Base-by-base conservation (phyloP, 2,329 filamentous ascomycete species). In the Oidium heveae region DNA sequence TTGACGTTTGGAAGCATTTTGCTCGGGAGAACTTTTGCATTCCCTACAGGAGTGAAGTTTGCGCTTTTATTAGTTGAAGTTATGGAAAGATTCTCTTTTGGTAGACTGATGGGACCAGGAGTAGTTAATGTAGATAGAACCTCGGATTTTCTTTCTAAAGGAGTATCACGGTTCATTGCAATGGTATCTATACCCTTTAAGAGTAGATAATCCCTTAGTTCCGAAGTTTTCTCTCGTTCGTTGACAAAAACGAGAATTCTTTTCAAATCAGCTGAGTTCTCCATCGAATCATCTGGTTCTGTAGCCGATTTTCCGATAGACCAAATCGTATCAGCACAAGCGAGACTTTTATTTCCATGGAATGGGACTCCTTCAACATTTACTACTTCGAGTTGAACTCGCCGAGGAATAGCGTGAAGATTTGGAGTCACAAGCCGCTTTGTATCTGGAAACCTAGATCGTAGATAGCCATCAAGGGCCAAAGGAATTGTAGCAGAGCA, bases 401-500 rank as follows among this genome's bases (percentile, higher is more conserved):
- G 82, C 44, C 91, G 82, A 2, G 91, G 91, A 61, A 98, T 94
- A 56, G 91, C 87, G 68, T 98, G 91, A 0, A 98, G 75, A 64
- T 96, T 95, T 0, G 91, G 91, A 0, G 91, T 98, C 1, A 89
- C 89, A 58, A 98, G 80, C 57, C 91, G 83, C 49, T 74, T 72
- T 69, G 94, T 86, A 61, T 84, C 74, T 0, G 91, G 89, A 66
- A 88, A 95, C 58, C 81, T 80, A 58, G 79, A 77, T 54, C 78
- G 77, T n/a, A 98, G 75, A 66, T 84, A 86, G 59, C 77, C 81
- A 70, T 98, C 91, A 18, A 98, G 76, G 61, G 84, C 85, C 59
- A 82, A 79, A 1, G 93, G 91, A 58, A 98, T 96, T 5, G 91
- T 98, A 53, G 91, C 91, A 3, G 89, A 96, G 71, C 91, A 98